Evolutionary conservation across 306 rosid genomes (phyloP).

Genomic region (Vachellia collinsii): DNA sequence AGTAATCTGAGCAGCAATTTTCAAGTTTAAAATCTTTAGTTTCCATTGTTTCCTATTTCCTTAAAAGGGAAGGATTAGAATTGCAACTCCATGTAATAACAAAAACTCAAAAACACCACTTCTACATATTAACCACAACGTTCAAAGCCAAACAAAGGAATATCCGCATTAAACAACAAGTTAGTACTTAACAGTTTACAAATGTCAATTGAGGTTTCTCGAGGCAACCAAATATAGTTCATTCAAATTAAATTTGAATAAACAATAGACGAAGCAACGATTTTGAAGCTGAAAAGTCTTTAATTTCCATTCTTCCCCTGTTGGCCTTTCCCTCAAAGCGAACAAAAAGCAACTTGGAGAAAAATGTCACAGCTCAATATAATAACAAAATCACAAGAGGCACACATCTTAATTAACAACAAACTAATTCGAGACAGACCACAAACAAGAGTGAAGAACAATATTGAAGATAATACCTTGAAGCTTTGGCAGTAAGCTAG

Average conservation of each 20-base stretch:
- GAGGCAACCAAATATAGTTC: background rate
- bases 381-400: background rate
- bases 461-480: constrained; percentile 54
- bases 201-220: background rate
- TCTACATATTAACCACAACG: constrained; percentile 5
- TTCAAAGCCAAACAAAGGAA: background rate
- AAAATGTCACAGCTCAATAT: constrained; percentile 2
- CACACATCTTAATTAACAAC: constrained; percentile 8
- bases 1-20: background rate
- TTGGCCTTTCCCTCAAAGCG: background rate
- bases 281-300: constrained; percentile 13
- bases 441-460: background rate
- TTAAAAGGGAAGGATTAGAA: background rate
- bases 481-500: constrained; percentile 61
- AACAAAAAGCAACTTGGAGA: background rate
- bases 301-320: background rate
- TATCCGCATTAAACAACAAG: background rate
- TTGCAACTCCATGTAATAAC: constrained; percentile 9
- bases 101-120: background rate
- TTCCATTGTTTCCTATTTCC: background rate
- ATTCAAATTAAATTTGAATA: constrained; percentile 4
- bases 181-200: background rate
- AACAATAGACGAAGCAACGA: background rate
- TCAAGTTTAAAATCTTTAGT: background rate
- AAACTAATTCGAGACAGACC: constrained; percentile 10